These are phyloP conservation scores for Pholiota microspora DNA, from an alignment of 768 basidiomycete species.

Conservation along the genomic window DNA sequence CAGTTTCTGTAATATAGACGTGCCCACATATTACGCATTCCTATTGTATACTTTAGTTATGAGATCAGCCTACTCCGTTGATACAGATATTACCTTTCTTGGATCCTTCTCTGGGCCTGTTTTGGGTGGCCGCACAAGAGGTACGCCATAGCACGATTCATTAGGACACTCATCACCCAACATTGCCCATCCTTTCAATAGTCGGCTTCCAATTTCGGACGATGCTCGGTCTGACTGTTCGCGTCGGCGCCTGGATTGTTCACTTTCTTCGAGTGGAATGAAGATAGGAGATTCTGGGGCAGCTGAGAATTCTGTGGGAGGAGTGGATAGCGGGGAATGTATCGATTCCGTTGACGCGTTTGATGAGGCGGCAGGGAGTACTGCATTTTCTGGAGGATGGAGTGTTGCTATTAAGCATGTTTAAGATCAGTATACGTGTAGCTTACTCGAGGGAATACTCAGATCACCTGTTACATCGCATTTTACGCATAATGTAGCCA, in stretches of 20 bases:
- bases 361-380: conserved; percentile 9
- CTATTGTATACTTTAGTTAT: conserved; percentile 32
- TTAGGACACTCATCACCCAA: conserved; percentile 84
- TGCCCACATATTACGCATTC: conserved; percentile 77
- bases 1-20: conserved; percentile 53
- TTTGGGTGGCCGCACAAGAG: conserved; percentile 80
- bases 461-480: conserved; percentile 44
- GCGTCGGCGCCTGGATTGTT: conserved; percentile 63
- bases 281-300: conserved; percentile 61
- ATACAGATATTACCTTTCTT: conserved; percentile 50
- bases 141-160: conserved; percentile 68
- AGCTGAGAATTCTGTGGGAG: conserved; percentile 73
- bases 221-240: conserved; percentile 83
- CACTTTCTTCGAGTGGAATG: conserved; percentile 61
- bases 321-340: conserved; percentile 67
- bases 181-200: conserved; percentile 87
- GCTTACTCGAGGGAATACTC: too few species aligned
- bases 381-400: neutral
- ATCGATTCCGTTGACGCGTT: conserved; percentile 47
- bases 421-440: too few species aligned
- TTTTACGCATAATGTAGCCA: conserved; percentile 57
- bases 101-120: conserved; percentile 57
- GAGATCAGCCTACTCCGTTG: conserved; percentile 1
- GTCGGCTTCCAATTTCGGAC: conserved; percentile 70
- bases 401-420: neutral